Evolutionary conservation across 2,329 filamentous ascomycete species (phyloP).

Genomic region (Exophiala viscosa): DNA sequence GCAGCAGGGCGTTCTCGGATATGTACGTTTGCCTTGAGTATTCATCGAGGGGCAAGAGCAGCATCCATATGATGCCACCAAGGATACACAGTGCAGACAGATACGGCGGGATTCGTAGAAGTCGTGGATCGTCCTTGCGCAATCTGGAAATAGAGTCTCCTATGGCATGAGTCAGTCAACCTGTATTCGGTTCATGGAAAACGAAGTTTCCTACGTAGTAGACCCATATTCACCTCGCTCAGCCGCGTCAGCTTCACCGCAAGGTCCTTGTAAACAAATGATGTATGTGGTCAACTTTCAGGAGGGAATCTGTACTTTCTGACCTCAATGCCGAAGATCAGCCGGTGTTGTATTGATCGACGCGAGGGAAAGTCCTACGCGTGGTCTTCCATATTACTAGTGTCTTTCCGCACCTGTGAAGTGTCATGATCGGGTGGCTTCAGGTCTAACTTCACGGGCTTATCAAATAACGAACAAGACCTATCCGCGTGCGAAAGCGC

Average conservation of each 20-base stretch:
- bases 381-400: too few relatives aligned
- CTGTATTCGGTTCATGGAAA: slow-evolving; percentile 23
- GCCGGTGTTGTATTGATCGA: slow-evolving; percentile 1
- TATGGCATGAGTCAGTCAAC: slow-evolving; percentile 8
- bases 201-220: slow-evolving; percentile 23
- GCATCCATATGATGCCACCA: slow-evolving; percentile 82
- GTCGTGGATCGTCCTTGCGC: slow-evolving; percentile 68
- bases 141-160: slow-evolving; percentile 37
- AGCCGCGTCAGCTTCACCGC: slow-evolving; percentile 23
- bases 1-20: slow-evolving; percentile 92
- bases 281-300: neutral
- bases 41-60: slow-evolving; percentile 81
- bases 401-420: too few relatives aligned
- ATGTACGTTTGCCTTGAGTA: slow-evolving; percentile 94
- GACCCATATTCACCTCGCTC: slow-evolving; percentile 26
- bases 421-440: too few relatives aligned
- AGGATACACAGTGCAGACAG: slow-evolving; percentile 80
- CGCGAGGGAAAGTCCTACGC: too few relatives aligned
- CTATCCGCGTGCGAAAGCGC: too few relatives aligned
- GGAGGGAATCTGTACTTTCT: slow-evolving; percentile 16
- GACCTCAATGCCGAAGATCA: slow-evolving; percentile 12
- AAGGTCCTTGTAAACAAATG: slow-evolving; percentile 10
- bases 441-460: too few relatives aligned
- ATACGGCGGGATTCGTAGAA: slow-evolving; percentile 81
- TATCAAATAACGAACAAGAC: too few relatives aligned